Evolutionary conservation across 2,329 filamentous ascomycete species (phyloP).

Genomic region (Colletotrichum costaricense): DNA sequence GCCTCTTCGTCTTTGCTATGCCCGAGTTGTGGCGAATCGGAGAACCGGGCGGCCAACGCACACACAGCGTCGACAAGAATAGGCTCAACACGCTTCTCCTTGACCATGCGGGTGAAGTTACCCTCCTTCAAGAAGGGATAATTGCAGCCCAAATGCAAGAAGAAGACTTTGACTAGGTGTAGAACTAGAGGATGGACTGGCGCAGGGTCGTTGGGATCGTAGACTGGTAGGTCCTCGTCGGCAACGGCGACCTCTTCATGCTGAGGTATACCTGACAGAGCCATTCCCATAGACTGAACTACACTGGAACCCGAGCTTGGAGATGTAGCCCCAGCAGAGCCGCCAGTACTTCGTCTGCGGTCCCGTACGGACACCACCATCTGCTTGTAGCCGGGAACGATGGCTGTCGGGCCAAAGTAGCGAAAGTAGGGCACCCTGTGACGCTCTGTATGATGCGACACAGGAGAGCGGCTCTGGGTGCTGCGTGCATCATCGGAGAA

Average conservation of each 20-base stretch:
- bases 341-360: conserved; percentile 67
- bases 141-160: conserved; percentile 83
- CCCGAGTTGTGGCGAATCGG: conserved; percentile 65
- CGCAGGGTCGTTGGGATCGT: conserved; percentile 77
- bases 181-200: conserved; percentile 82
- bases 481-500: conserved; percentile 55
- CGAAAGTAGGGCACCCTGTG: conserved; percentile 87
- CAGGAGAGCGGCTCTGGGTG: conserved; percentile 54
- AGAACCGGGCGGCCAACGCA: conserved; percentile 84
- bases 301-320: conserved; percentile 52
- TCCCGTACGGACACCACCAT: conserved; percentile 86
- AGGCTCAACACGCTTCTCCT: conserved; percentile 83
- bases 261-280: conserved; percentile 21
- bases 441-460: conserved; percentile 62
- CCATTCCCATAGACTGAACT: conserved; percentile 22
- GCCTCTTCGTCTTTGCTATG: conserved; percentile 60
- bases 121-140: conserved; percentile 84
- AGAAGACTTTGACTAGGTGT: conserved; percentile 83
- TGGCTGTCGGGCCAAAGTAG: conserved; percentile 91
- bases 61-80: conserved; percentile 91
- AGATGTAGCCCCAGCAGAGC: conserved; percentile 67
- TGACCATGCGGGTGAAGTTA: conserved; percentile 79
- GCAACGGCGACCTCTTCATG: conserved; percentile 54
- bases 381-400: conserved; percentile 91
- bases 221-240: conserved; percentile 73